Conservation (phyloP, 345 rosid genomes). For the Boechera stricta region DNA sequence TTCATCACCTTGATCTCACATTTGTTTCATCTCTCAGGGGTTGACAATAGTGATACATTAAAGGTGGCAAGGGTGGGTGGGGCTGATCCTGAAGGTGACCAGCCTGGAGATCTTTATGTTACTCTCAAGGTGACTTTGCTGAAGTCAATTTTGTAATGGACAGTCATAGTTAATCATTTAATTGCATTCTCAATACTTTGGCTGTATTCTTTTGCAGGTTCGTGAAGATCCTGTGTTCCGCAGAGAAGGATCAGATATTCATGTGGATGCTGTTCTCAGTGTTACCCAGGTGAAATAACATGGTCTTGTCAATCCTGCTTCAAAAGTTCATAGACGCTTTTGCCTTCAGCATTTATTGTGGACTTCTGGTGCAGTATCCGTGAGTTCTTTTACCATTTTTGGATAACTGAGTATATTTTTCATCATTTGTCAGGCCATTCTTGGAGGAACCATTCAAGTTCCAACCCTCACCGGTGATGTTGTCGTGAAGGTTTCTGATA, state of each 20-base stretch:
- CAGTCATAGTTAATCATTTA: slow-evolving; percentile 1
- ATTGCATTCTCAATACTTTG: slow-evolving; percentile 22
- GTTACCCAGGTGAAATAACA: slow-evolving; percentile 72
- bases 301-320: slow-evolving; percentile 11
- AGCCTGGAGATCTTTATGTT: slow-evolving; percentile 94
- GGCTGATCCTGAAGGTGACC: slow-evolving; percentile 93
- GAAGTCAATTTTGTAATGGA: slow-evolving; percentile 8
- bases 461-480: slow-evolving; percentile 99
- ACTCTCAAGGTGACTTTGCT: slow-evolving; percentile 64
- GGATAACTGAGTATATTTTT: slow-evolving; percentile 21
- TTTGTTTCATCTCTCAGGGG: slow-evolving; percentile 58
- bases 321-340: not conserved
- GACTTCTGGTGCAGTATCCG: slow-evolving; percentile 9
- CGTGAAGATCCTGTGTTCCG: slow-evolving; percentile 96
- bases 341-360: slow-evolving; percentile 1
- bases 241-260: slow-evolving; percentile 89
- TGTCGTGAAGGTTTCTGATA: slow-evolving; percentile 78
- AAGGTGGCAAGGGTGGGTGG: slow-evolving; percentile 86
- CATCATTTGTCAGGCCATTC: slow-evolving; percentile 71
- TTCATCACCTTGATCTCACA: slow-evolving; percentile 2
- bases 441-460: slow-evolving; percentile 97
- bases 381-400: not conserved
- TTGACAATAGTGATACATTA: slow-evolving; percentile 74
- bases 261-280: slow-evolving; percentile 80
- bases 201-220: slow-evolving; percentile 53